A percentile compares a stretch with the other conserved stretches of the same genome.
phyloP scores from a whole-genome alignment of 768 basidiomycete species.

The Boletus rubroflammeus region DNA sequence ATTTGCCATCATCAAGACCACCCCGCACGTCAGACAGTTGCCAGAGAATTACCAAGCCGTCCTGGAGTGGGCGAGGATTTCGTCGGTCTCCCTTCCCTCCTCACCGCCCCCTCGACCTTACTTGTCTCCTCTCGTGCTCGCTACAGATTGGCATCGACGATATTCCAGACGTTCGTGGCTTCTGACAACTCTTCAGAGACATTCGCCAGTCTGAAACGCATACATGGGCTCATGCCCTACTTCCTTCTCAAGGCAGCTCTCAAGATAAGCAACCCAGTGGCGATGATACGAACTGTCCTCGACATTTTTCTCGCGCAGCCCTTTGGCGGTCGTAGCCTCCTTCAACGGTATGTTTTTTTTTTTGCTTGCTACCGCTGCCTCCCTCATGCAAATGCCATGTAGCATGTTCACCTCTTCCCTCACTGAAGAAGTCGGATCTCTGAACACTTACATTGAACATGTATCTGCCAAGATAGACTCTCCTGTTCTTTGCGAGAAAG shows the following conservation, averaged over 20 bases:
- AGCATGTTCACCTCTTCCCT: slow-evolving; percentile 97
- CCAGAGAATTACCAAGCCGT: slow-evolving; percentile 87
- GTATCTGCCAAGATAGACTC: slow-evolving; percentile 90
- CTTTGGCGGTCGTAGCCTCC: slow-evolving; percentile 87
- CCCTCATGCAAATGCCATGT: slow-evolving; percentile 7
- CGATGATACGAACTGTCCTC: slow-evolving; percentile 89
- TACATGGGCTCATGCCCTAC: slow-evolving; percentile 97
- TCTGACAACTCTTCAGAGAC: slow-evolving; percentile 90
- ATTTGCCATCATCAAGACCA: slow-evolving; percentile 85
- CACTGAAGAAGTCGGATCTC: slow-evolving; percentile 78
- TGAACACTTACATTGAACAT: slow-evolving; percentile 84
- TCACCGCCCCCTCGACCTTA: slow-evolving; percentile 3
- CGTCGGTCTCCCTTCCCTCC: slow-evolving; percentile 52
- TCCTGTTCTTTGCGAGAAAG: slow-evolving; percentile 81
- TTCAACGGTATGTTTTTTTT: slow-evolving; percentile 64
- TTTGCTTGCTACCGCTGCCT: neutral
- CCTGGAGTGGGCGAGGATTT: slow-evolving; percentile 95
- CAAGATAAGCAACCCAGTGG: slow-evolving; percentile 91
- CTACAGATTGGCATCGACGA: slow-evolving; percentile 84
- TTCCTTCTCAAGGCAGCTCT: slow-evolving; percentile 91
- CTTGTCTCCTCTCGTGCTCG: neutral
- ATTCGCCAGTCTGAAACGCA: slow-evolving; percentile 81
- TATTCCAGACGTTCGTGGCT: slow-evolving; percentile 93
- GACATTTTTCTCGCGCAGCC: slow-evolving; percentile 97
- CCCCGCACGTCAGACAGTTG: slow-evolving; percentile 69